Conservation (phyloP, 305 asterid species). For the Stenogyne calaminthoides region DNA sequence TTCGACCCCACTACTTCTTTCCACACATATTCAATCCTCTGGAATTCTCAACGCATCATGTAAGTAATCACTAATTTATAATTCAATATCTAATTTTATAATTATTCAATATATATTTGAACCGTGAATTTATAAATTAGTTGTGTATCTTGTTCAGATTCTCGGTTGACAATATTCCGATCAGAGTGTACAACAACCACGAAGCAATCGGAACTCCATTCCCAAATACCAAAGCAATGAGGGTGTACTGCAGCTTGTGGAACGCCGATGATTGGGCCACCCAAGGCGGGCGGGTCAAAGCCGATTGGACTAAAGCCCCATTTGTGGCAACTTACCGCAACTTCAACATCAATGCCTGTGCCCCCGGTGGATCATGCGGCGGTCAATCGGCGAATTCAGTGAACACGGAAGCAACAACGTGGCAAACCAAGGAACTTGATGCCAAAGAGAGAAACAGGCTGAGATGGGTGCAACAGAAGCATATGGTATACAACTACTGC, state of each 20-base stretch:
- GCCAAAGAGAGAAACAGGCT: slow-evolving; percentile 36
- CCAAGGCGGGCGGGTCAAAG: slow-evolving; percentile 21
- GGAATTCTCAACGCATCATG: slow-evolving; percentile 50
- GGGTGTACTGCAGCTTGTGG: slow-evolving; percentile 40
- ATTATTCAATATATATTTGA: background rate
- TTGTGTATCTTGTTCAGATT: slow-evolving; percentile 24
- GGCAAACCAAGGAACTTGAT: slow-evolving; percentile 42
- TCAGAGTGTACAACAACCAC: slow-evolving; percentile 45
- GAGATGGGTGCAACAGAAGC: slow-evolving; percentile 45
- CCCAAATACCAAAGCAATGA: slow-evolving; percentile 42
- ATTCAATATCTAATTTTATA: background rate
- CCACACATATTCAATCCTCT: slow-evolving; percentile 45
- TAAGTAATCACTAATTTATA: background rate
- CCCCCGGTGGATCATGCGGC: background rate
- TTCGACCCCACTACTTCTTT: slow-evolving; percentile 38
- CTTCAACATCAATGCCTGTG: slow-evolving; percentile 26
- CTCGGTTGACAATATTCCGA: slow-evolving; percentile 47
- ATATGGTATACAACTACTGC: slow-evolving; percentile 50
- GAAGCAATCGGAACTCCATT: slow-evolving; percentile 36
- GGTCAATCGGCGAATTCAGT: background rate
- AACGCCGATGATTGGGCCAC: slow-evolving; percentile 40
- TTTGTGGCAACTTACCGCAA: slow-evolving; percentile 27
- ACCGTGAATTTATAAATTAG: background rate
- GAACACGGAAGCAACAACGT: slow-evolving; percentile 25
- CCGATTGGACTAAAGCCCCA: slow-evolving; percentile 27